A percentile compares a stretch with the other conserved stretches of the same genome.
These are phyloP conservation scores for Warburgia ugandensis DNA, from an alignment of 164 flowering plant genomes.

Conservation along the genomic window DNA sequence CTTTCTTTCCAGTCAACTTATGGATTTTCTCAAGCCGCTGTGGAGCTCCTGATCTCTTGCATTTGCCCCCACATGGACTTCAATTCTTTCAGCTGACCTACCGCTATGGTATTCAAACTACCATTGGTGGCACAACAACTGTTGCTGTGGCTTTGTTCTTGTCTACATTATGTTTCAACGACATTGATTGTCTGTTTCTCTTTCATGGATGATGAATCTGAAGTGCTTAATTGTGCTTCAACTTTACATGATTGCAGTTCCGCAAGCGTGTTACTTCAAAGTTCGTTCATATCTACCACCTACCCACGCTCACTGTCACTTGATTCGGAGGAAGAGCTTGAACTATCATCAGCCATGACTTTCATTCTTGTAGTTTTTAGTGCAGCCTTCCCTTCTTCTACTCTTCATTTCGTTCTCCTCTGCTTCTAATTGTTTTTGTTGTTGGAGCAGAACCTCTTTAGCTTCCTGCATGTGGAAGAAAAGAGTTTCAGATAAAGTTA, in stretches of 20 bases:
- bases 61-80: conserved; percentile 85
- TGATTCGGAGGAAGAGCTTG: conserved; percentile 38
- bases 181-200: background rate
- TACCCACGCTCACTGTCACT: conserved; percentile 47
- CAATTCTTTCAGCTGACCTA: conserved; percentile 31
- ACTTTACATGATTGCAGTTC: conserved; percentile 4
- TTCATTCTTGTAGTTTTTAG: conserved; percentile 8
- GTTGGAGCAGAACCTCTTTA: conserved; percentile 10
- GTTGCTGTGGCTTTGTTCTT: no score
- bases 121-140: background rate
- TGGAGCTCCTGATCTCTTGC: conserved; percentile 65
- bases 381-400: conserved; percentile 19
- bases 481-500: background rate
- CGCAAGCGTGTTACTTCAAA: conserved; percentile 13
- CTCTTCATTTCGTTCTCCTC: conserved; percentile 15
- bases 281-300: conserved; percentile 35
- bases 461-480: conserved; percentile 14
- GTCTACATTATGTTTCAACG: no score
- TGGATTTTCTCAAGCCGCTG: conserved; percentile 48
- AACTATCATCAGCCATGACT: conserved; percentile 7
- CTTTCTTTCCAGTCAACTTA: conserved; percentile 37
- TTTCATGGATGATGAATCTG: background rate
- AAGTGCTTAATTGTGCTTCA: conserved; percentile 2
- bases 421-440: conserved; percentile 12
- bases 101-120: background rate